Percentiles rank a stretch among this genome's conserved stretches.
These are phyloP conservation scores for Coemansia sp. DNA, from an alignment of 192 early-diverging fungal species.

Conservation along the genomic window DNA sequence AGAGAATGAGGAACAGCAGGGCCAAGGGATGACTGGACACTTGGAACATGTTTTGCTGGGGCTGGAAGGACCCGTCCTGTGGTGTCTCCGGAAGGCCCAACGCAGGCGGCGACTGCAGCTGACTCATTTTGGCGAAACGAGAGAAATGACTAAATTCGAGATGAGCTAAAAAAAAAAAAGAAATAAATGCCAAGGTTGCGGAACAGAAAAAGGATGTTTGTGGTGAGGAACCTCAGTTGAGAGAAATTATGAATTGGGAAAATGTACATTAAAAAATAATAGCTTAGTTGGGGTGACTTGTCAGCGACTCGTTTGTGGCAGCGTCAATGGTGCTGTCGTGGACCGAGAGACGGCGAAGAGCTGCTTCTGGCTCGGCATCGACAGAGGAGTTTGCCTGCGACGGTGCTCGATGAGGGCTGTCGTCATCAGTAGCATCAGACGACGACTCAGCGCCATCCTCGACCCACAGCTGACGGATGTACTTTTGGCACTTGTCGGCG, in stretches of 20 bases:
- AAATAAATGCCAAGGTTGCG: constrained; percentile 1
- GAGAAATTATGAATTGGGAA: neutral
- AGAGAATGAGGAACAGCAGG: constrained; percentile 88
- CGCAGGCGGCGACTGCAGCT: neutral
- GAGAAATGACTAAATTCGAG: neutral
- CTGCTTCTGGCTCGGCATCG: neutral
- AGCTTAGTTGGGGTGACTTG: neutral
- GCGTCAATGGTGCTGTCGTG: constrained; percentile 4
- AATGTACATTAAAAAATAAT: constrained; percentile 10
- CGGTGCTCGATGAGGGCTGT: neutral
- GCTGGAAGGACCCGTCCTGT: constrained; percentile 13
- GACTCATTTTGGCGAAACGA: constrained; percentile 4
- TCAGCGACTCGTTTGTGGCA: neutral
- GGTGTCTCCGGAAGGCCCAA: constrained; percentile 1
- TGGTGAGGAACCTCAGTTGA: neutral
- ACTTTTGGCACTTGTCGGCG: constrained; percentile 43
- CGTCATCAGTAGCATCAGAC: constrained; percentile 11
- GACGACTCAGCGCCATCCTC: constrained; percentile 4
- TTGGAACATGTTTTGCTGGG: constrained; percentile 52
- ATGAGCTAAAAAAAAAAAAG: neutral
- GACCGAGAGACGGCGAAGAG: constrained; percentile 9
- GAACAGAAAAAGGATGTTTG: neutral
- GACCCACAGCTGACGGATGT: constrained; percentile 51
- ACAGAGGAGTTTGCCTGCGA: neutral
- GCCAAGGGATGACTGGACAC: constrained; percentile 80